phyloP scores from a whole-genome alignment of 805 yeast genomes.

The Wickerhamiella dianesei region DNA sequence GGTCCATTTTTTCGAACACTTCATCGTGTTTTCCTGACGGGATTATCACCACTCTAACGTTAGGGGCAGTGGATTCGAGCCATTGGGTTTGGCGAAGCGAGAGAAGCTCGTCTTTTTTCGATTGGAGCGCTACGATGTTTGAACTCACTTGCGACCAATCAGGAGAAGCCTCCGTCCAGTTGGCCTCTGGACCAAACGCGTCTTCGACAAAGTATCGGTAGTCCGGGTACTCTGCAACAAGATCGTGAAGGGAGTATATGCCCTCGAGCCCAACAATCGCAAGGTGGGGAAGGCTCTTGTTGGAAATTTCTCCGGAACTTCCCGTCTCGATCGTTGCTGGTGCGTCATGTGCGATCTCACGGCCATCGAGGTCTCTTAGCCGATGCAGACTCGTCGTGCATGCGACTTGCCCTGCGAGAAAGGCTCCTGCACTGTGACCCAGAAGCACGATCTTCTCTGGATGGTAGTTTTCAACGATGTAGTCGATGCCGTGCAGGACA shows the following conservation, averaged over 20 bases:
- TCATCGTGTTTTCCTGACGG: conserved; percentile 43
- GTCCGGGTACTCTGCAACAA: conserved; percentile 47
- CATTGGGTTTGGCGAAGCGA: conserved; percentile 34
- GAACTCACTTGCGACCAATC: conserved; percentile 6
- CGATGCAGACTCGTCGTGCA: too few species aligned
- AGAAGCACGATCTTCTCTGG: conserved; percentile 28
- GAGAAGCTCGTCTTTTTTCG: conserved; percentile 54
- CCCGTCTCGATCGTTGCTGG: too few species aligned
- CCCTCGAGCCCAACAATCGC: conserved; percentile 40
- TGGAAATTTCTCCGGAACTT: neutral
- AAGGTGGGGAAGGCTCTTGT: neutral
- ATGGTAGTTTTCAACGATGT: conserved; percentile 16
- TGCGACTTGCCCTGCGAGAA: conserved; percentile 37
- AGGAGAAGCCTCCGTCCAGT: conserved; percentile 20
- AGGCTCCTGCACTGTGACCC: conserved; percentile 81
- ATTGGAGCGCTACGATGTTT: conserved; percentile 31
- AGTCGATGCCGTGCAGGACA: conserved; percentile 32
- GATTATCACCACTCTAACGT: conserved; percentile 8
- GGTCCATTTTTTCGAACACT: conserved; percentile 31
- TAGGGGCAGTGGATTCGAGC: conserved; percentile 4
- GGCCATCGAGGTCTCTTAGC: conserved; percentile 15
- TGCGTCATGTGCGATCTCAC: neutral
- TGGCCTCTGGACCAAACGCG: conserved; percentile 35
- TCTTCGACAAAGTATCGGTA: conserved; percentile 44
- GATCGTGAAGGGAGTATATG: conserved; percentile 40